Conservation (phyloP, 306 rosid genomes). For the Vigna reflexopilosa region DNA sequence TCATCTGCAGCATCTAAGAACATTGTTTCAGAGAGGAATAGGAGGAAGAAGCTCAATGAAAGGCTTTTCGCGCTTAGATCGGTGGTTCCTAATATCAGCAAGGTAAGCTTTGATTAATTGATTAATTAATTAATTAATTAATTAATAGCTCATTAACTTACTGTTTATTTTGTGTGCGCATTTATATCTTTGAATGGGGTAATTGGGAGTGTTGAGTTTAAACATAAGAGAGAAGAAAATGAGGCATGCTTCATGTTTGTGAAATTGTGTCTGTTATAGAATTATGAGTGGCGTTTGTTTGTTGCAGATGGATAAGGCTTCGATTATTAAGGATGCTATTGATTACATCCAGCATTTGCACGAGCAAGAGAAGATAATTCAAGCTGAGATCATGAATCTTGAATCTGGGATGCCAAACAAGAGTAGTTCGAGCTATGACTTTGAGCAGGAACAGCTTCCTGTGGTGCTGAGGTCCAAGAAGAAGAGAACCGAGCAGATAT, state of each 20-base stretch:
- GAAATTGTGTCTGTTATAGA: not conserved
- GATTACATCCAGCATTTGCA: slow-evolving; percentile 79
- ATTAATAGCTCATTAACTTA: too few relatives aligned
- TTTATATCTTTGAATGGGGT: not conserved
- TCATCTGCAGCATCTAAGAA: slow-evolving; percentile 88
- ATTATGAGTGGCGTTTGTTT: not conserved
- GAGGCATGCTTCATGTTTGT: too few relatives aligned
- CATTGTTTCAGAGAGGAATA: slow-evolving; percentile 84
- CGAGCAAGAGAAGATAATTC: slow-evolving; percentile 73
- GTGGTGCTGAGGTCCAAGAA: slow-evolving; percentile 75
- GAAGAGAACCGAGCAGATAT: slow-evolving; percentile 63
- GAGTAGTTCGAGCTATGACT: slow-evolving; percentile 43
- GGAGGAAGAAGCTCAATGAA: slow-evolving; percentile 93
- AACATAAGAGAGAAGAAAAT: too few relatives aligned
- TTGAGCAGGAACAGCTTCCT: slow-evolving; percentile 63
- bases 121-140: not conserved
- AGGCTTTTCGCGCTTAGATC: slow-evolving; percentile 92
- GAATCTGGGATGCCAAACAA: slow-evolving; percentile 68
- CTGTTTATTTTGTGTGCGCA: slow-evolving; percentile 3
- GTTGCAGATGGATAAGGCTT: slow-evolving; percentile 97
- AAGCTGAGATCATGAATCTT: slow-evolving; percentile 79
- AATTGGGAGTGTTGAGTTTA: not conserved
- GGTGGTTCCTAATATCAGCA: slow-evolving; percentile 94
- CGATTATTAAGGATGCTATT: slow-evolving; percentile 92
- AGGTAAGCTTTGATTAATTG: slow-evolving; percentile 51